A percentile compares a stretch with the other conserved stretches of the same genome.
phyloP scores from a whole-genome alignment of 192 early-diverging fungal species.

The Coemansia sp. region DNA sequence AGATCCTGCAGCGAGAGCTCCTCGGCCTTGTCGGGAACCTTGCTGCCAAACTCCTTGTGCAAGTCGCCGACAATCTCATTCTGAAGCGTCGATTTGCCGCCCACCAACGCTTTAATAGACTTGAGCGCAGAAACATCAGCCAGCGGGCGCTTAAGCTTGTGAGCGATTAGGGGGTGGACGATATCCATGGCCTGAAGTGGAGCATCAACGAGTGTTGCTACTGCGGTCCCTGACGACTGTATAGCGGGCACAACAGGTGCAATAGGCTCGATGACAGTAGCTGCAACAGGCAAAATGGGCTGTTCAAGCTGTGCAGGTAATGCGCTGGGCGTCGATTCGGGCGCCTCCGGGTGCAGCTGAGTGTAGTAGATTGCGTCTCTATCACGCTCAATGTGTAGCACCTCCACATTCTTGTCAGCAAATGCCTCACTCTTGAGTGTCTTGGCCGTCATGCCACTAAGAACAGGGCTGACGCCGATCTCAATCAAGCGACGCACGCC shows the following conservation, averaged over 20 bases:
- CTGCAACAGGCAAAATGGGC: constrained; percentile 40
- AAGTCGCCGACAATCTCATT: constrained; percentile 96
- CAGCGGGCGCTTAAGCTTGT: constrained; percentile 83
- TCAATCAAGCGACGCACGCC: constrained; percentile 81
- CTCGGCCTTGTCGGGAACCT: constrained; percentile 87
- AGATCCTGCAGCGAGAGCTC: constrained; percentile 84
- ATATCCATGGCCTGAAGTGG: constrained; percentile 76
- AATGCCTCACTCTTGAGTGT: background rate
- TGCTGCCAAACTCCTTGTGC: constrained; percentile 84
- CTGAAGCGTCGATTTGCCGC: constrained; percentile 87
- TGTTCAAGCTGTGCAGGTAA: background rate
- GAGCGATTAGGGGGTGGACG: constrained; percentile 72
- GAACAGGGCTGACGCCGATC: constrained; percentile 79
- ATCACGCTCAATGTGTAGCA: constrained; percentile 18
- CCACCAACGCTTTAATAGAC: constrained; percentile 72
- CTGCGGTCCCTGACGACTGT: constrained; percentile 9
- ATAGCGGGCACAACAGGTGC: background rate
- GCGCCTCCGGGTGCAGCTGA: background rate
- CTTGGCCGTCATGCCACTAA: constrained; percentile 83
- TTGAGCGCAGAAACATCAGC: constrained; percentile 68
- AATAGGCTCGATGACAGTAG: constrained; percentile 42
- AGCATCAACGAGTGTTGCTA: constrained; percentile 61
- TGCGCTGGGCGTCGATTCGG: background rate
- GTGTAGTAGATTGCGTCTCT: constrained; percentile 17
- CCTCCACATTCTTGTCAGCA: background rate